These are phyloP conservation scores for Phytophthora sansomeana DNA, from an alignment of 352 stramenopile genomes.

Conservation along the genomic window DNA sequence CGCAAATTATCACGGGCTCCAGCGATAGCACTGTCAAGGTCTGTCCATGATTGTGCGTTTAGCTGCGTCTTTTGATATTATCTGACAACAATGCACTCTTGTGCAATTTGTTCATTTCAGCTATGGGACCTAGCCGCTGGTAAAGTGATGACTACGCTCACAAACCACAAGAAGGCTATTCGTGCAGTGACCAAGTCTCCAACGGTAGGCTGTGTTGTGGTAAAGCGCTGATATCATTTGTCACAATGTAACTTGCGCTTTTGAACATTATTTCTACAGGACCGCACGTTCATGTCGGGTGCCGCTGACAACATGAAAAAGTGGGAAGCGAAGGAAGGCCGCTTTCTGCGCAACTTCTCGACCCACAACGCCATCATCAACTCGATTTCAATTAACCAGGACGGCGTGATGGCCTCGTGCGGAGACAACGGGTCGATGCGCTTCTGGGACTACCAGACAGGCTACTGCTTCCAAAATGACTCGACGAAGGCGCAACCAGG, in stretches of 20 bases:
- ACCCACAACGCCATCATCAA: conserved; percentile 99
- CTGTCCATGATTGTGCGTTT: not conserved
- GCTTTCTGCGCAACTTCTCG: conserved; percentile 97
- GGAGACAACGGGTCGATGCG: conserved; percentile 98
- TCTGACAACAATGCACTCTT: conserved; percentile 1
- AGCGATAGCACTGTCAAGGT: conserved; percentile 96
- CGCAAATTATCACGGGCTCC: conserved; percentile 93
- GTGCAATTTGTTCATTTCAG: conserved; percentile 33
- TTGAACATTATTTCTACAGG: conserved; percentile 40
- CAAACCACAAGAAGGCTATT: conserved; percentile 99
- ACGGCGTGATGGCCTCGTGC: conserved; percentile 96
- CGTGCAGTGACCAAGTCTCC: conserved; percentile 92
- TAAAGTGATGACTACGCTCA: conserved; percentile 98
- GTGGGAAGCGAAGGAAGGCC: conserved; percentile 96
- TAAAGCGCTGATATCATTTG: not conserved
- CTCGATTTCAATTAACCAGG: conserved; percentile 97
- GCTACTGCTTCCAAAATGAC: conserved; percentile 97
- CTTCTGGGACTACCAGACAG: conserved; percentile 99
- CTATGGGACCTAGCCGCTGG: conserved; percentile 98
- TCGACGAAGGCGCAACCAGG: conserved; percentile 95
- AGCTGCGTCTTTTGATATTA: not conserved
- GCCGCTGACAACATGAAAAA: conserved; percentile 99
- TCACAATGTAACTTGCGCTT: not conserved
- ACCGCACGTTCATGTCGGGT: conserved; percentile 98
- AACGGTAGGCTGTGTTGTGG: conserved; percentile 49